These are phyloP conservation scores for Aspergillus ruber DNA, from an alignment of 2,329 filamentous ascomycete species.

Conservation along the genomic window DNA sequence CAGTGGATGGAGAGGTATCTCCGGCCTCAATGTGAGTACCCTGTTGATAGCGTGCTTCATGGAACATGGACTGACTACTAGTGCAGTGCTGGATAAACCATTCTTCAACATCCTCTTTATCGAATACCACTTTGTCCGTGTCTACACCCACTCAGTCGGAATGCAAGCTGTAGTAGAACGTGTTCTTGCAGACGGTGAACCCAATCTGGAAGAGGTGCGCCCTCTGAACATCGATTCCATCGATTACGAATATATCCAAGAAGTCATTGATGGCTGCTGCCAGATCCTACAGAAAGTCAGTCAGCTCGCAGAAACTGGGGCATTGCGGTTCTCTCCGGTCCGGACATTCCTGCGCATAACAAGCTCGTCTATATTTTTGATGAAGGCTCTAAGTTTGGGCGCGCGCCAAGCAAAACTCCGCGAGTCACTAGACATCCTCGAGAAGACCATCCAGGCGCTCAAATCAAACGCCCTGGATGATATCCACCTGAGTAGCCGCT, in stretches of 20 bases:
- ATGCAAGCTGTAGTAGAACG: constrained; percentile 54
- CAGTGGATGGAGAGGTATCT: constrained; percentile 34
- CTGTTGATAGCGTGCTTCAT: background rate
- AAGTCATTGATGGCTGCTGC: constrained; percentile 50
- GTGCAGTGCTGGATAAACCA: constrained; percentile 21
- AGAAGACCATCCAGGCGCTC: constrained; percentile 44
- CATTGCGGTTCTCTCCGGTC: constrained; percentile 48
- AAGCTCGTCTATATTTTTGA: constrained; percentile 50
- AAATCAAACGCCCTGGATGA: constrained; percentile 46
- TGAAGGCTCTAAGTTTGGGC: constrained; percentile 46
- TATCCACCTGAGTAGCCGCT: constrained; percentile 47
- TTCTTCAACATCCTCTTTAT: constrained; percentile 48
- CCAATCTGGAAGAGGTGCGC: constrained; percentile 30
- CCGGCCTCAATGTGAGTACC: constrained; percentile 19
- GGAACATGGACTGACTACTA: background rate
- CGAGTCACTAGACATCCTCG: constrained; percentile 43
- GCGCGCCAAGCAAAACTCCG: constrained; percentile 45
- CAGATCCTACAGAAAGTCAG: constrained; percentile 47
- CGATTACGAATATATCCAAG: constrained; percentile 51
- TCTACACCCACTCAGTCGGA: constrained; percentile 42
- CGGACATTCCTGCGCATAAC: constrained; percentile 50
- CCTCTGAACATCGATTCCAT: constrained; percentile 42
- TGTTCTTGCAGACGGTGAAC: constrained; percentile 34
- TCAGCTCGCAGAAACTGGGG: constrained; percentile 40
- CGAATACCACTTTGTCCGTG: constrained; percentile 45